Evolutionary conservation across 768 basidiomycete genomes (phyloP).

Genomic region (Kwoniella mangroviensis): DNA sequence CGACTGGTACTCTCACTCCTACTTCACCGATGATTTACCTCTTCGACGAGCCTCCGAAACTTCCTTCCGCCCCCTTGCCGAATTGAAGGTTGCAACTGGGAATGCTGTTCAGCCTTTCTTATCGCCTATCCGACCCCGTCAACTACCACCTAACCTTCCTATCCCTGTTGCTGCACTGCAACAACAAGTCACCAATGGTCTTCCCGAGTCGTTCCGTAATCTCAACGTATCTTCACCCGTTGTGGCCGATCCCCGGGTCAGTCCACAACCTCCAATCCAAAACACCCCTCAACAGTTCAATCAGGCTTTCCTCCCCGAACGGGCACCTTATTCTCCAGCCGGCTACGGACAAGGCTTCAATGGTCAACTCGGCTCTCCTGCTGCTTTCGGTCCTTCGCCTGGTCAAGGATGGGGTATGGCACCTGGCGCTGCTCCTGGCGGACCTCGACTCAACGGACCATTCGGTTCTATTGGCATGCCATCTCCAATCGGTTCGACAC

Average conservation of each 20-base stretch:
- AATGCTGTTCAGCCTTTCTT: constrained; percentile 59
- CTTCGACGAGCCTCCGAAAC: constrained; percentile 69
- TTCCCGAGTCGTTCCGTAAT: constrained; percentile 29
- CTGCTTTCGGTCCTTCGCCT: constrained; percentile 20
- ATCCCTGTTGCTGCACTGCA: constrained; percentile 38
- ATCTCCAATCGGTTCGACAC: constrained; percentile 30
- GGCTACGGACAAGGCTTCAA: constrained; percentile 16
- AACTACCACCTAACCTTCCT: constrained; percentile 60
- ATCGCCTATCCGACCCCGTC: constrained; percentile 61
- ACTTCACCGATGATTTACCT: constrained; percentile 79
- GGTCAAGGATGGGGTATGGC: constrained; percentile 26
- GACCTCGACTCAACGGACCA: constrained; percentile 16
- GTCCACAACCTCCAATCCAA: constrained; percentile 23
- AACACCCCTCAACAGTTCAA: constrained; percentile 24
- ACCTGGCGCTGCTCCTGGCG: constrained; percentile 17
- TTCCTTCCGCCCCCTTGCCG: constrained; percentile 57
- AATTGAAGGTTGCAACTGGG: constrained; percentile 55
- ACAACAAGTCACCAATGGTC: constrained; percentile 22
- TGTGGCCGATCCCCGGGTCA: constrained; percentile 21
- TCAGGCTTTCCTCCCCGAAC: constrained; percentile 27
- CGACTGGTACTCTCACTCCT: constrained; percentile 89
- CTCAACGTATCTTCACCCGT: constrained; percentile 22
- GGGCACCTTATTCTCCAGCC: constrained; percentile 20
- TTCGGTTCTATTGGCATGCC: constrained; percentile 36
- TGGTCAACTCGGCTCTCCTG: constrained; percentile 14